Evolutionary conservation across 192 early-diverging fungal genomes (phyloP).

Genomic region (Entophlyctis luteolus): DNA sequence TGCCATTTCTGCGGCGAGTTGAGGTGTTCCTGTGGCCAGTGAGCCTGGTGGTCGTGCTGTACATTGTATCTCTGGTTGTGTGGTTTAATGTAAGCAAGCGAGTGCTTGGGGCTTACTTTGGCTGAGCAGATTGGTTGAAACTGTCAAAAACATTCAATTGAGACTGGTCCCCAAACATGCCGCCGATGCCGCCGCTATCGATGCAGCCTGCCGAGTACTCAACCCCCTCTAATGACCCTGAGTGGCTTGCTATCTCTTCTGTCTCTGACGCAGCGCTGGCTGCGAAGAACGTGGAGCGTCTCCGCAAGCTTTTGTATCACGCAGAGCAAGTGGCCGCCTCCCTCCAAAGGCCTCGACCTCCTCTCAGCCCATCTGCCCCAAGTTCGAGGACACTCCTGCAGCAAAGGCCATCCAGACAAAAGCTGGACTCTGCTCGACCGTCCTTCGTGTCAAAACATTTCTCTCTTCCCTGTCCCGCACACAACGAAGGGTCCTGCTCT

Average conservation of each 20-base stretch:
- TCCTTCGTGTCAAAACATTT: background rate
- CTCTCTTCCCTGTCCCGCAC: conserved; percentile 9
- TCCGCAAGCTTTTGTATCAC: background rate
- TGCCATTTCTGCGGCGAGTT: conserved; percentile 88
- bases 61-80: conserved; percentile 42
- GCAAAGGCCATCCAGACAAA: too few species aligned
- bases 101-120: conserved; percentile 75
- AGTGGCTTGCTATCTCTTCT: too few species aligned
- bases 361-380: background rate
- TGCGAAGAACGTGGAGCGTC: background rate
- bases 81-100: conserved; percentile 69
- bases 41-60: conserved; percentile 47
- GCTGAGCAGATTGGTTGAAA: too few species aligned
- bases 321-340: background rate
- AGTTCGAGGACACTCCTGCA: background rate
- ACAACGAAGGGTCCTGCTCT: background rate
- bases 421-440: background rate
- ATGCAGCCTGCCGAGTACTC: too few species aligned
- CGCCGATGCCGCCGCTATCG: too few species aligned
- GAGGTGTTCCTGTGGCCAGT: conserved; percentile 88
- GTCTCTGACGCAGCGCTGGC: too few species aligned
- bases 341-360: background rate
- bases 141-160: too few species aligned
- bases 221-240: too few species aligned
- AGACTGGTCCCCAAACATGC: too few species aligned